Evolutionary conservation across 1,284 basidiomycete genomes (phyloP), one percentile per base, ranked within the genome.

Genomic region (Athelia sp.): DNA sequence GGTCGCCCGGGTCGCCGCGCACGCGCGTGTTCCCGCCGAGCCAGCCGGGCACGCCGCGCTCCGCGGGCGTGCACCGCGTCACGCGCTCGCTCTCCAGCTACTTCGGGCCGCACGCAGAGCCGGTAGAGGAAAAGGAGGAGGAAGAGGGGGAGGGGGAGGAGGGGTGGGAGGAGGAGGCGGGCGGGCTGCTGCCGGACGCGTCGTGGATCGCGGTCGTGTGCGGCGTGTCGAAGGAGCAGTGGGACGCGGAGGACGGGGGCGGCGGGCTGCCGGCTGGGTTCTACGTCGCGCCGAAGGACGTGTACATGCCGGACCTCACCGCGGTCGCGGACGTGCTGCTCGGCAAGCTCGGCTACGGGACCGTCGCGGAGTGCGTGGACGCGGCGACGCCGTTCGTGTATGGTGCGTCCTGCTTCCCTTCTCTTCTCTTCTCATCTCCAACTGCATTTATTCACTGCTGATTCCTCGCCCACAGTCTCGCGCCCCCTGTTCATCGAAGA

Each of bases 261-360:
- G 58, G 60, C 15, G 71, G 70, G 38, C 62, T 89, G 13, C 87
- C 87, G 0, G 75, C 80, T 18, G 73, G 75, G n/a, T 88, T 90
- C 66, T 90, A 78, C 58, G 76, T 88, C 38, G 86, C 85, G 4
- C 85, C 86, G 29, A 74, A 71, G 62, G 79, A 87, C 57, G 79
- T 88, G 34, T 89, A 89, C 63, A 88, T 91, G 80, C 87, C 87
- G 9, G 85, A 90, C 63, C 61, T 91, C 53, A 88, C 82, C 21
- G 85, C 85, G 1, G 72, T 80, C 4, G 81, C 76, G 6, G 86
- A 90, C 61, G 85, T 87, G n/a, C 68, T 90, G 11, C 70, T 91
- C 29, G 87, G 87, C 21, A 91, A 90, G 65, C 65, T 91, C 58
- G 84, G 84, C 32, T 87, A 85, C 58, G 84, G 84, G 19, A 83